Conservation (phyloP, 2,329 filamentous ascomycete genomes). For the Chalara sp. region DNA sequence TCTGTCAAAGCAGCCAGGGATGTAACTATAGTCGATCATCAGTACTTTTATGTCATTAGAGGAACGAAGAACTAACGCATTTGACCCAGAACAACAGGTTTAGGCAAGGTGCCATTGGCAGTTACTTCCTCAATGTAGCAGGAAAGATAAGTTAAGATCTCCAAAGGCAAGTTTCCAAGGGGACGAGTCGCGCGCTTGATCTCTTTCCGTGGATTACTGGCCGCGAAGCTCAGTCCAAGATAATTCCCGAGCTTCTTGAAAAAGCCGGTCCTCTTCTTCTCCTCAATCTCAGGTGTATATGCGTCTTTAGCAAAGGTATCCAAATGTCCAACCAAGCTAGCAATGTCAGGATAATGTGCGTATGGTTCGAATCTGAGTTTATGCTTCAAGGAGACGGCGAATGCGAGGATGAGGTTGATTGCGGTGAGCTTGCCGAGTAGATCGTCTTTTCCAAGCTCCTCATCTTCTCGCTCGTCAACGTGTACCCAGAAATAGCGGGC, state of each 20-base stretch:
- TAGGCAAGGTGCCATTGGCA: conserved; percentile 30
- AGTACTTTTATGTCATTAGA: conserved; percentile 29
- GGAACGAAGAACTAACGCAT: conserved; percentile 15
- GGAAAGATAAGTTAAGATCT: conserved; percentile 69
- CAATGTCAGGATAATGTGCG: conserved; percentile 67
- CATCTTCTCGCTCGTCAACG: conserved; percentile 49
- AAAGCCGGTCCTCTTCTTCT: conserved; percentile 14
- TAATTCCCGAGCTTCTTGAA: conserved; percentile 66
- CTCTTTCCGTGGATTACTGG: conserved; percentile 70
- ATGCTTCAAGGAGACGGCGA: conserved; percentile 73
- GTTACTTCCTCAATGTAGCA: conserved; percentile 19
- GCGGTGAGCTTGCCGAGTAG: conserved; percentile 58
- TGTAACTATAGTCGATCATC: conserved; percentile 8
- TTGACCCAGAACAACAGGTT: conserved; percentile 21
- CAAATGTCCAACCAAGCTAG: conserved; percentile 62
- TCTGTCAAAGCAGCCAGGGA: conserved; percentile 60
- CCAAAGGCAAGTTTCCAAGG: conserved; percentile 75
- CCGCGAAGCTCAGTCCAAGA: conserved; percentile 69
- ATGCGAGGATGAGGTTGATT: conserved; percentile 73
- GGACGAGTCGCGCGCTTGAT: conserved; percentile 68
- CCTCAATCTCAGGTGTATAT: conserved; percentile 28
- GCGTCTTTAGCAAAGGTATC: conserved; percentile 64
- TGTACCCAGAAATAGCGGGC: conserved; percentile 82
- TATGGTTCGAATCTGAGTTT: conserved; percentile 79
- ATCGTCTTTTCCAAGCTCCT: conserved; percentile 54